Conservation (phyloP, 2,329 filamentous ascomycete genomes). For the Talaromyces sp. region DNA sequence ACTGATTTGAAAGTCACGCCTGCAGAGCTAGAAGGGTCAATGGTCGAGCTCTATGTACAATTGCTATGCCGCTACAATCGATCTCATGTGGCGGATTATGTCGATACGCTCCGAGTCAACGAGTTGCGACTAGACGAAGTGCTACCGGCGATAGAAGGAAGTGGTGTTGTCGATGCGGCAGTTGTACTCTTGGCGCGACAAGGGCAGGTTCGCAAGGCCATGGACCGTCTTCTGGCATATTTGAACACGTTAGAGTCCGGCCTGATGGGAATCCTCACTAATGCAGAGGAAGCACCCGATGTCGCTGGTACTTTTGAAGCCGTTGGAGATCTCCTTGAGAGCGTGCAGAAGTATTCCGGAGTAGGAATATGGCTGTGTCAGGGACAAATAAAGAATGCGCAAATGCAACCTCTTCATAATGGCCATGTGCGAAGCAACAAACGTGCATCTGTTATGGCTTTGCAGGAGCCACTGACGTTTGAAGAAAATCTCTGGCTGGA, state of each 20-base stretch:
- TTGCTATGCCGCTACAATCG: conserved; percentile 86
- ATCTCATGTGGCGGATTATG: conserved; percentile 76
- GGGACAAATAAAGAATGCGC: conserved; percentile 64
- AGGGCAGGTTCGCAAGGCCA: conserved; percentile 74
- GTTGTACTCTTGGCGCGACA: conserved; percentile 86
- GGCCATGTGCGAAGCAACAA: conserved; percentile 29
- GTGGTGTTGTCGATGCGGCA: conserved; percentile 85
- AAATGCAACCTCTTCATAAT: conserved; percentile 32
- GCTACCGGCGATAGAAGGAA: conserved; percentile 81
- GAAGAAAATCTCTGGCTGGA: conserved; percentile 64
- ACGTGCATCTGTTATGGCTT: conserved; percentile 37
- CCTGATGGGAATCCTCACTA: conserved; percentile 66
- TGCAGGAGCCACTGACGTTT: conserved; percentile 53
- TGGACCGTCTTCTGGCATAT: conserved; percentile 78
- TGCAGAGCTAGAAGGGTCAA: conserved; percentile 47
- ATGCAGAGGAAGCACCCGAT: conserved; percentile 53
- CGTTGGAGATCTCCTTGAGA: conserved; percentile 67
- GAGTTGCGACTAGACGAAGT: conserved; percentile 75
- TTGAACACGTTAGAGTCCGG: conserved; percentile 73
- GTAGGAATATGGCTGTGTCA: conserved; percentile 96
- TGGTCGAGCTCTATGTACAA: conserved; percentile 79
- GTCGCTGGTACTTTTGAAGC: conserved; percentile 57
- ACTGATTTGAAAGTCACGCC: conserved; percentile 27
- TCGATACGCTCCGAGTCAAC: conserved; percentile 67
- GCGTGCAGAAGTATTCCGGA: conserved; percentile 81